Conservation (phyloP, 2,329 filamentous ascomycete genomes). For the Fusarium nelsonii region DNA sequence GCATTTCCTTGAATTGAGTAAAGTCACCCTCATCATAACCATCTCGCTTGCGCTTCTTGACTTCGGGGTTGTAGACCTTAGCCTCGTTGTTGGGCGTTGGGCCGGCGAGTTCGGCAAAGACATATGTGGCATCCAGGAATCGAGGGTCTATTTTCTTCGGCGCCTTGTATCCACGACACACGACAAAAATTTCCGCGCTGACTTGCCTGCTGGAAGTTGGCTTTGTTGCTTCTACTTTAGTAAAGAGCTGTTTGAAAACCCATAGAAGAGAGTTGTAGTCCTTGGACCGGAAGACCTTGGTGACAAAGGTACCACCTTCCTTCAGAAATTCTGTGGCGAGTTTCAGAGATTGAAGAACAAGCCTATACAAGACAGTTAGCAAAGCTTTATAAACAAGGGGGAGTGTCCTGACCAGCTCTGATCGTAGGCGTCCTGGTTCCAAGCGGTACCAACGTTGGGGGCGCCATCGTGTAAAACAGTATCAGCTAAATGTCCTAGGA, state of each 20-base stretch:
- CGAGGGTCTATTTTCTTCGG: slow-evolving; percentile 93
- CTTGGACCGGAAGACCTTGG: slow-evolving; percentile 96
- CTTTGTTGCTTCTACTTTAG: slow-evolving; percentile 96
- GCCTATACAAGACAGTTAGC: slow-evolving; percentile 64
- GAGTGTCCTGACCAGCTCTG: slow-evolving; percentile 72
- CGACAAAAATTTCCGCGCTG: slow-evolving; percentile 97
- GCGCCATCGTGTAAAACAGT: slow-evolving; percentile 96
- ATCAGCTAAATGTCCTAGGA: slow-evolving; percentile 97
- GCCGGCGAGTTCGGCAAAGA: slow-evolving; percentile 92
- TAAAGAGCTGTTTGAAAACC: slow-evolving; percentile 98
- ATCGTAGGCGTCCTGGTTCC: slow-evolving; percentile 98
- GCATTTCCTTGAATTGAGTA: slow-evolving; percentile 88
- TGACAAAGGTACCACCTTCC: slow-evolving; percentile 93
- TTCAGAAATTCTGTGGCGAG: slow-evolving; percentile 92
- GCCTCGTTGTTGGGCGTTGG: slow-evolving; percentile 94
- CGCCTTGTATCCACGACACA: slow-evolving; percentile 94
- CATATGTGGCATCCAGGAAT: slow-evolving; percentile 88
- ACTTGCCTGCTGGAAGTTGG: slow-evolving; percentile 90
- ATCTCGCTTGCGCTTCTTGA: slow-evolving; percentile 97
- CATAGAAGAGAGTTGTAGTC: slow-evolving; percentile 96
- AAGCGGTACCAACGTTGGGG: slow-evolving; percentile 96
- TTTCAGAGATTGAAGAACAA: slow-evolving; percentile 74
- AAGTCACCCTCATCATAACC: slow-evolving; percentile 98
- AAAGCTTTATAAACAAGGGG: neutral
- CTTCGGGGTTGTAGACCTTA: slow-evolving; percentile 96